Evolutionary conservation across 202 grass and related monocot species (phyloP), one percentile per base, ranked within the genome.

Genomic region (Schoenoplectus tabernaemontani): DNA sequence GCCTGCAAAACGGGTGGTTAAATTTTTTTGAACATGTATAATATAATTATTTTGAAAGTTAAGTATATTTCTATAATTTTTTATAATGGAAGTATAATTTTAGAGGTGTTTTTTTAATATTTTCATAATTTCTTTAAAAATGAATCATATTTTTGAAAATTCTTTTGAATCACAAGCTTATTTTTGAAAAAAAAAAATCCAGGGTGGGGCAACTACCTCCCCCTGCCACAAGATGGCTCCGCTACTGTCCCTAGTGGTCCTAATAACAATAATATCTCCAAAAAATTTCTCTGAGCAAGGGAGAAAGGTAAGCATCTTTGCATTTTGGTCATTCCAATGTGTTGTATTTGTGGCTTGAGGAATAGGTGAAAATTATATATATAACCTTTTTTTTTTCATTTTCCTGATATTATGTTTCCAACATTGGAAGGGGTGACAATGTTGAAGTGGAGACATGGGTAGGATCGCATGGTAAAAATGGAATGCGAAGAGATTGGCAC

Each of bases 401-500:
- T 53, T 76, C 79, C 54, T 51, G 19, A 71, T 64, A 50, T 47
- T 75, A 67, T 91, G 23, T 75, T 75, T 56, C 70, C 28, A 36
- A 75, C 54, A 8, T n/a, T 54, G 46, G 7, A 82, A 99, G 96
- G 96, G 92, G 90, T 44, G 92, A 99, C 70, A 84, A 88, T 74
- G 79, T 99, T 74, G 83, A 96, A 82, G 90, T 99, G 19, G 88
- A 99, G 66, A 96, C 96, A 82, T 99, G 96, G 96, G 90, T 85
- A 70, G 88, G 85, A 57, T 63, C 78, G 71, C 82, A 88, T 82
- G 96, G 96, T 77, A 99, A 93, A 91, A 99, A 99, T 80, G 96
- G 92, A 63, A 96, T 99, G 92, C 87, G 96, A 7, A 87, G 96
- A 59, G 92, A 96, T 89, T 99, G 92, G 96, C 90, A 96, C 86